Evolutionary conservation across 192 early-diverging fungal species (phyloP).

Genomic region (Entomortierella lignicola): DNA sequence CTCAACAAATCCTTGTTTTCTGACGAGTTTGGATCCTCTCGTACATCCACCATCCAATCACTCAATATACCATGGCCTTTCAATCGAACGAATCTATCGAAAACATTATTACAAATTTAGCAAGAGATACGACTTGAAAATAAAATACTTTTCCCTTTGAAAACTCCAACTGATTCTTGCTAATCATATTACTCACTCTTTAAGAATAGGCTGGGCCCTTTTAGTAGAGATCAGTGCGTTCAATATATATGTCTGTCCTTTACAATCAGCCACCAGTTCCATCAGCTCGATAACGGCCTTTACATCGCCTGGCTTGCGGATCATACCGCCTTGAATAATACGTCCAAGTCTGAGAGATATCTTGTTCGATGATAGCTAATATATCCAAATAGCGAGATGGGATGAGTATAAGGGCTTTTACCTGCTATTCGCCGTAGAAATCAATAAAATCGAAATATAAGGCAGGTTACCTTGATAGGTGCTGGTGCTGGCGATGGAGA

Average conservation of each 20-base stretch:
- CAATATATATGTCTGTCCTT: conserved; percentile 23
- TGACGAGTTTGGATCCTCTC: background rate
- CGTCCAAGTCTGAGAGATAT: conserved; percentile 5
- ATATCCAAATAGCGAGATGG: background rate
- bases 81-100: conserved; percentile 13
- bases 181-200: no score
- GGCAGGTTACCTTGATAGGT: no score
- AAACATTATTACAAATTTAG: background rate
- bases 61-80: conserved; percentile 14
- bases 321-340: conserved; percentile 14
- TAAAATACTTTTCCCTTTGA: no score
- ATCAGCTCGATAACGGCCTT: conserved; percentile 9
- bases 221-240: conserved; percentile 25
- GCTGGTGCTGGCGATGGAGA: no score
- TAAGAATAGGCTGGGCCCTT: background rate
- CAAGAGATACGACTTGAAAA: background rate
- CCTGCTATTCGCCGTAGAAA: background rate
- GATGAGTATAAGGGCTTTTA: background rate
- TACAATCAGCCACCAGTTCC: conserved; percentile 4
- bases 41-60: conserved; percentile 19
- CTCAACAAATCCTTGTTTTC: conserved; percentile 16
- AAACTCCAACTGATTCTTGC: no score
- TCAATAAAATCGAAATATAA: no score
- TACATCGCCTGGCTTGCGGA: conserved; percentile 12
- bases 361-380: background rate